Base-by-base conservation (phyloP, 768 basidiomycete genomes). In the Panus rudis region DNA sequence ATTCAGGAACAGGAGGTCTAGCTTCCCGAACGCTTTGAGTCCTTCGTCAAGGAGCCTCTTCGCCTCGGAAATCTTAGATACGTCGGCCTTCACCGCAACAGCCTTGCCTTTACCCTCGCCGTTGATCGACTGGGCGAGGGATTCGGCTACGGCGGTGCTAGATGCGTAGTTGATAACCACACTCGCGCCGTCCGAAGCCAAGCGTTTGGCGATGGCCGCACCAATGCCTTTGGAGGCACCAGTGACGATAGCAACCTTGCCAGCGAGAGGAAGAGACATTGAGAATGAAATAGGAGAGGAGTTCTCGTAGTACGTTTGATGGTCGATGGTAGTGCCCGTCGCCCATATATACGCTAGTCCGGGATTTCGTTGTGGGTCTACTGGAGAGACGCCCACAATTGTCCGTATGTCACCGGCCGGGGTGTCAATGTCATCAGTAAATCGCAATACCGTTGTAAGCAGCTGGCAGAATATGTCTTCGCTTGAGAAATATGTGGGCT, bases 1-100 rank as follows among this genome's bases (percentile, higher is more conserved):
- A 42, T 57, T 62, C 16, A 50, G 47, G 13, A 62, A 26, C 16
- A 58, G 53, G 27, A 62, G 49, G 41, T 65, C 63, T n/a, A 66
- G 52, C 21, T 42, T 39, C 4, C 62, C 64, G 39, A 60, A 64
- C 3, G 44, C 53, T 14, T 45, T 37, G 7, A 61, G 33, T 11
- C 56, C 57, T 13, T 47, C 51, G 3, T 52, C 48, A 12, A 64
- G 50, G 3, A 53, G 54, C 12, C 38, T 41, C 17, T 52, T 46
- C 20, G 60, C 52, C 2, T 49, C 51, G n/a, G 50, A 49, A 12
- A 51, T 41, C 23, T 48, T 41, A 2, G 54, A 42, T 12, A 62
- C 55, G 47, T 66, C 60, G 22, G 55, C 54, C 16, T 47, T 41
- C 19, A 60, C 37, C 6, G 50, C 37, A 14, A 55, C 42, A 10